phyloP scores from a whole-genome alignment of 768 basidiomycete species.

The Pulveroboletus sp. region DNA sequence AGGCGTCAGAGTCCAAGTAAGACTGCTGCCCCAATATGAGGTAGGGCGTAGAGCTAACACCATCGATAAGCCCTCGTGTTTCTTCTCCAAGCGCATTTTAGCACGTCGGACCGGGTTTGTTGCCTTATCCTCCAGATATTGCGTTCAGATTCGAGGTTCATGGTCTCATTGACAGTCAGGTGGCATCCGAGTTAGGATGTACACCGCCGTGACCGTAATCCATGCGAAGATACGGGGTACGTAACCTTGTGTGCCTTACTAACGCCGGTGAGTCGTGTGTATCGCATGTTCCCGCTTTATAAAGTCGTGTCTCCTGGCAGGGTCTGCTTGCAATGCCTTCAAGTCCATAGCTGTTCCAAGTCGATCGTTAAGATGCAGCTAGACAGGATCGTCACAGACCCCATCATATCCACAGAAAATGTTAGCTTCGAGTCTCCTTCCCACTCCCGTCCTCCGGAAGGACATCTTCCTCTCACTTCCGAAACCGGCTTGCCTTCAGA shows the following conservation, averaged over 20 bases:
- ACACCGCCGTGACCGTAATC: too few species aligned
- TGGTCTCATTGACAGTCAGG: not conserved
- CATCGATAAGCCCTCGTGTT: not conserved
- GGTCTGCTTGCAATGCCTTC: slow-evolving; percentile 8
- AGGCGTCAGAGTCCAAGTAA: not conserved
- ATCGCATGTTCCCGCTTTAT: slow-evolving; percentile 22
- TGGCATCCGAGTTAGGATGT: not conserved
- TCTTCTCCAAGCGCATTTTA: not conserved
- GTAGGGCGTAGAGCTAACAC: not conserved
- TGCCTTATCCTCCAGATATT: too few species aligned
- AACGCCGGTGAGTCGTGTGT: slow-evolving; percentile 11
- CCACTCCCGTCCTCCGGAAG: slow-evolving; percentile 14
- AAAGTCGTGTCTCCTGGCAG: slow-evolving; percentile 10
- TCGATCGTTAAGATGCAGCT: slow-evolving; percentile 17
- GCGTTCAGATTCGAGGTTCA: not conserved
- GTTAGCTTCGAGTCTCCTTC: slow-evolving; percentile 22
- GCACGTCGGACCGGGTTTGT: not conserved
- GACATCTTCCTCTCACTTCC: slow-evolving; percentile 12
- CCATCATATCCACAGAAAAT: slow-evolving; percentile 34
- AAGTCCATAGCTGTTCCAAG: not conserved
- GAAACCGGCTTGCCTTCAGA: slow-evolving; percentile 26
- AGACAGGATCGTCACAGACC: slow-evolving; percentile 31
- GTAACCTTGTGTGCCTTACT: slow-evolving; percentile 13
- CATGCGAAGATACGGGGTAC: slow-evolving; percentile 16
- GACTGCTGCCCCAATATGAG: not conserved